Conservation (phyloP, 176 grass and related monocot species). For the Aegilops bicornis region DNA sequence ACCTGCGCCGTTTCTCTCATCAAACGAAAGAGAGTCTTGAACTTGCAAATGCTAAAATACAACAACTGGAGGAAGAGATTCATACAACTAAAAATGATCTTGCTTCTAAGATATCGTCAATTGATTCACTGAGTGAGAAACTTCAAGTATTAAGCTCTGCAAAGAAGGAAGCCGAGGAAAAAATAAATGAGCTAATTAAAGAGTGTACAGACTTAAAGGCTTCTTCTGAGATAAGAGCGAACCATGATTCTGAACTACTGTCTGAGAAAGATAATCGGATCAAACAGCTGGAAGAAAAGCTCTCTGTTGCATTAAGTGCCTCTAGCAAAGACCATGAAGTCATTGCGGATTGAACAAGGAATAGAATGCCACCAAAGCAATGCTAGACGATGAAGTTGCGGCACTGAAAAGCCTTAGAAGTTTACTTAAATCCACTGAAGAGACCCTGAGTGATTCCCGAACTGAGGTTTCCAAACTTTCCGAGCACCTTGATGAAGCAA, state of each 20-base stretch:
- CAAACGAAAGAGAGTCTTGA: constrained; percentile 56
- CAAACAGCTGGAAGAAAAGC: constrained; percentile 70
- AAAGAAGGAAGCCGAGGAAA: constrained; percentile 64
- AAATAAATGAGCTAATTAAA: constrained; percentile 51
- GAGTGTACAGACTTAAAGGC: constrained; percentile 65
- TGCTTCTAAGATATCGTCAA: constrained; percentile 55
- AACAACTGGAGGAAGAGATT: constrained; percentile 69
- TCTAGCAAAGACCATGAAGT: constrained; percentile 52
- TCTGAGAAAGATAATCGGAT: constrained; percentile 64
- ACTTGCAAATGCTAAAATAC: constrained; percentile 62
- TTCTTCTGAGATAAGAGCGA: constrained; percentile 60
- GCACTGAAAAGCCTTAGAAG: constrained; percentile 57
- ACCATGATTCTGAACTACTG: constrained; percentile 51
- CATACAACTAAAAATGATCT: constrained; percentile 52
- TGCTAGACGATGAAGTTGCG: constrained; percentile 59
- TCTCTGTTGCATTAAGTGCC: constrained; percentile 60
- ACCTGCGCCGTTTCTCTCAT: constrained; percentile 46
- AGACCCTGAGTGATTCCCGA: constrained; percentile 55
- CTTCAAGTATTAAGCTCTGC: constrained; percentile 52
- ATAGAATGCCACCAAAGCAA: constrained; percentile 49
- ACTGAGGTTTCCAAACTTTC: constrained; percentile 64
- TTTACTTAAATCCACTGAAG: constrained; percentile 57
- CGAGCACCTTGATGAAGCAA: constrained; percentile 62
- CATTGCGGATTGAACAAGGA: constrained; percentile 70
- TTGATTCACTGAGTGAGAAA: constrained; percentile 74